Evolutionary conservation across 352 stramenopile species (phyloP).

Genomic region (Phytopythium delawarense): DNA sequence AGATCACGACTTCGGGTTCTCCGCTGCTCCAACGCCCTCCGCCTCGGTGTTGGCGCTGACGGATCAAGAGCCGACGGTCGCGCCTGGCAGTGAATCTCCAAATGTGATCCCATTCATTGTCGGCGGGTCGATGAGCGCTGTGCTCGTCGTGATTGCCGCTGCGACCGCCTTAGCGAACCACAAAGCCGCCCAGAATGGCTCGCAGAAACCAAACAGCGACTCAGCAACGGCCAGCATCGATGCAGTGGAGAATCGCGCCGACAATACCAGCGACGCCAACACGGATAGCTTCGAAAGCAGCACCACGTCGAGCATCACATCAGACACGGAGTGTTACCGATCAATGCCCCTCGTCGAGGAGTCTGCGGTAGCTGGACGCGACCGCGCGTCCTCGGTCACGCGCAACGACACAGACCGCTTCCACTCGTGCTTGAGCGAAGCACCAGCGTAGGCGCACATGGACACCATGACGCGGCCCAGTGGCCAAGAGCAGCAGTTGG

Average conservation of each 20-base stretch:
- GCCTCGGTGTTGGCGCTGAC: not conserved
- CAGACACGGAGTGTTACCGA: not conserved
- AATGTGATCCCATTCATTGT: not conserved
- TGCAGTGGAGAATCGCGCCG: not conserved
- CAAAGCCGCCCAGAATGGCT: not conserved
- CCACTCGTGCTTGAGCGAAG: constrained; percentile 5
- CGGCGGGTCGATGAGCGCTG: not conserved
- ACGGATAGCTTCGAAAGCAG: not conserved
- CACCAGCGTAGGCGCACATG: not conserved
- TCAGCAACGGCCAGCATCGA: not conserved
- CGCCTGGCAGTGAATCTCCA: not conserved
- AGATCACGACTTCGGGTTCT: not conserved
- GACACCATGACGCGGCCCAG: not conserved
- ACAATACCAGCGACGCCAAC: not conserved
- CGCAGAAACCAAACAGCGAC: too few relatives aligned
- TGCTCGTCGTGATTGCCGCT: not conserved
- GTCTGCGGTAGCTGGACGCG: not conserved
- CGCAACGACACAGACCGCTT: not conserved
- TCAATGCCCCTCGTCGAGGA: not conserved
- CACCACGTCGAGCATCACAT: not conserved
- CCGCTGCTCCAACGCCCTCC: not conserved
- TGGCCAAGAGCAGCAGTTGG: not conserved
- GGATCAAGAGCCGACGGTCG: not conserved
- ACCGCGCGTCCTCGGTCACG: constrained; percentile 2
- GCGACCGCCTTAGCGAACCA: not conserved